Evolutionary conservation across 805 yeast genomes (phyloP).

Genomic region (Ogataea corticis): DNA sequence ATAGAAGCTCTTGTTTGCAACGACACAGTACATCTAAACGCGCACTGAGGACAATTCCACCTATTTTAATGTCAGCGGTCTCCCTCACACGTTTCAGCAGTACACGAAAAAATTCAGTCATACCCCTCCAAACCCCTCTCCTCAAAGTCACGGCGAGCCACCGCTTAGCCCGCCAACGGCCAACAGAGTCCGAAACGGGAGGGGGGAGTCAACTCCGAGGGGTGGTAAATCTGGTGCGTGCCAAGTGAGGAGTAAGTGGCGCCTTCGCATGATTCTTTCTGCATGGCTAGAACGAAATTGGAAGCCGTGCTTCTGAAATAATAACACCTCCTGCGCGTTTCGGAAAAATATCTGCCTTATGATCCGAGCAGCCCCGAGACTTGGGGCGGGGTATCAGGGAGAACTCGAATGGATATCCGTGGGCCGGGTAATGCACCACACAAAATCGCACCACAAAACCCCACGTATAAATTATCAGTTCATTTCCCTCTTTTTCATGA

Average conservation of each 20-base stretch:
- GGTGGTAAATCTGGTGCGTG: background rate
- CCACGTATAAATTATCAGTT: no score
- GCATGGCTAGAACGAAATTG: background rate
- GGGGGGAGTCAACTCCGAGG: constrained; percentile 2
- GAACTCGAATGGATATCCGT: background rate
- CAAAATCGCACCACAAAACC: no score
- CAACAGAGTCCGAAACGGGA: constrained; percentile 2
- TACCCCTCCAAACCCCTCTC: constrained; percentile 6
- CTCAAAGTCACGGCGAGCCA: background rate
- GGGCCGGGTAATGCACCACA: background rate
- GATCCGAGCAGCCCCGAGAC: constrained; percentile 15
- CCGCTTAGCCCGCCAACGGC: constrained; percentile 1
- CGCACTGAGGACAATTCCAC: background rate
- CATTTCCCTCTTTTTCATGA: constrained; percentile 60
- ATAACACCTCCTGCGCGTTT: constrained; percentile 5
- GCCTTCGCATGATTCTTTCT: constrained; percentile 1
- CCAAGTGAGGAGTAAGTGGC: constrained; percentile 12
- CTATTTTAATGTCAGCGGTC: constrained; percentile 5
- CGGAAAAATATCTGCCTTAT: constrained; percentile 6
- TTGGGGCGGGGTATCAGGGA: constrained; percentile 5
- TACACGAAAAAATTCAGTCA: constrained; percentile 7
- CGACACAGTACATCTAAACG: constrained; percentile 2
- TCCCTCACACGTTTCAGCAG: background rate
- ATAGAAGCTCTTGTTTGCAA: background rate
- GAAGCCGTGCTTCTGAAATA: constrained; percentile 13